These are phyloP conservation scores for Leccinum longicurvipes DNA, from an alignment of 768 basidiomycete species.

Conservation along the genomic window DNA sequence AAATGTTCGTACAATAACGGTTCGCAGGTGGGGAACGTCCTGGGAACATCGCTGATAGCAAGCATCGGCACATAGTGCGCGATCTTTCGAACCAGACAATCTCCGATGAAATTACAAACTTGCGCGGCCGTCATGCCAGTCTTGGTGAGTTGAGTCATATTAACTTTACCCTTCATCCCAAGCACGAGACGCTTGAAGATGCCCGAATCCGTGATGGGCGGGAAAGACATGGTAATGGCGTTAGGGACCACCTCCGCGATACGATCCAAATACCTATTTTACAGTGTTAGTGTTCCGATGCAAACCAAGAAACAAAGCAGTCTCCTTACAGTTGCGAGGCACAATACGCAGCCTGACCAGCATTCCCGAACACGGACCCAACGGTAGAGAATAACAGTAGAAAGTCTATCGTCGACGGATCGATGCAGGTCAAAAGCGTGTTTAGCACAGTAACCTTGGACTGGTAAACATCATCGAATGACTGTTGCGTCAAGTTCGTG, in stretches of 20 bases:
- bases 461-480: constrained; percentile 26
- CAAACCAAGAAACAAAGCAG: neutral
- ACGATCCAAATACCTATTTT: constrained; percentile 30
- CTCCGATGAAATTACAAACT: constrained; percentile 32
- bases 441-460: constrained; percentile 21
- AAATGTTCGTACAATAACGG: constrained; percentile 28
- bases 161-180: constrained; percentile 25
- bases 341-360: constrained; percentile 23
- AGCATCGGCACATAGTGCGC: constrained; percentile 32
- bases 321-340: constrained; percentile 19
- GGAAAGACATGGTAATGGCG: constrained; percentile 32
- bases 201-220: constrained; percentile 34
- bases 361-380: constrained; percentile 32
- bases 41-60: constrained; percentile 22
- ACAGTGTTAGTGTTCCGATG: neutral
- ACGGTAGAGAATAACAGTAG: constrained; percentile 34
- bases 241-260: constrained; percentile 31
- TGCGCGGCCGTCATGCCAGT: constrained; percentile 32
- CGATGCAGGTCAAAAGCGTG: constrained; percentile 14
- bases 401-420: constrained; percentile 27
- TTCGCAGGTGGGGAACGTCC: constrained; percentile 25
- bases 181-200: constrained; percentile 33
- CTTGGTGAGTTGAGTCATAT: constrained; percentile 29
- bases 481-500: constrained; percentile 32
- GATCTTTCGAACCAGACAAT: constrained; percentile 28